These are phyloP conservation scores for Calonectria hongkongensis DNA, from an alignment of 2,329 filamentous ascomycete genomes.

Conservation along the genomic window DNA sequence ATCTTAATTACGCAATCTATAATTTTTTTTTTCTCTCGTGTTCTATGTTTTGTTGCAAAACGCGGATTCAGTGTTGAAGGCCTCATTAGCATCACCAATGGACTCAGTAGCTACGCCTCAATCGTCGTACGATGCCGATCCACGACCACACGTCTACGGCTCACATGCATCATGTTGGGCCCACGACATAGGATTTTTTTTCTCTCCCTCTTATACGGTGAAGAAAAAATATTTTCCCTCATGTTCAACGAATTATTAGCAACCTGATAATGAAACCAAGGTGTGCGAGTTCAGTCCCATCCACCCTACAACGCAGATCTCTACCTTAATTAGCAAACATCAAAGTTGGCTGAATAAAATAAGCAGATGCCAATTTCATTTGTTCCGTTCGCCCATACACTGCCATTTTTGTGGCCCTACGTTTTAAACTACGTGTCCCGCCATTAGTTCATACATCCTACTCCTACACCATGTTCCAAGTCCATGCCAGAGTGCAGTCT, in stretches of 20 bases:
- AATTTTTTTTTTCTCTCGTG: not conserved
- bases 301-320: slow-evolving; percentile 8
- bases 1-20: not conserved
- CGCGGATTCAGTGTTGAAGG: not conserved
- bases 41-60: not conserved
- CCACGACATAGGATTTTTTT: slow-evolving; percentile 8
- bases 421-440: not conserved
- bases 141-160: slow-evolving; percentile 9
- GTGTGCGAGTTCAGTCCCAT: not conserved
- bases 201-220: not conserved
- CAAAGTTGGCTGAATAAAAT: not conserved
- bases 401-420: not conserved
- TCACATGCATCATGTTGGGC: slow-evolving; percentile 14
- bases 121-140: slow-evolving; percentile 26
- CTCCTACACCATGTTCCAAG: not conserved
- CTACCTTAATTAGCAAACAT: slow-evolving; percentile 2
- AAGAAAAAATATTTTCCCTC: not conserved
- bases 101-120: slow-evolving; percentile 16
- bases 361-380: not conserved
- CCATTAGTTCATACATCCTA: not conserved
- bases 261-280: not conserved
- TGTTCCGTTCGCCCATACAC: not conserved
- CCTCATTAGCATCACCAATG: not conserved
- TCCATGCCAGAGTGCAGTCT: not conserved
- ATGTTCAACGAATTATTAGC: not conserved